These are phyloP conservation scores for Nyssa sinensis DNA, from an alignment of 148 eudicot species.

Conservation along the genomic window DNA sequence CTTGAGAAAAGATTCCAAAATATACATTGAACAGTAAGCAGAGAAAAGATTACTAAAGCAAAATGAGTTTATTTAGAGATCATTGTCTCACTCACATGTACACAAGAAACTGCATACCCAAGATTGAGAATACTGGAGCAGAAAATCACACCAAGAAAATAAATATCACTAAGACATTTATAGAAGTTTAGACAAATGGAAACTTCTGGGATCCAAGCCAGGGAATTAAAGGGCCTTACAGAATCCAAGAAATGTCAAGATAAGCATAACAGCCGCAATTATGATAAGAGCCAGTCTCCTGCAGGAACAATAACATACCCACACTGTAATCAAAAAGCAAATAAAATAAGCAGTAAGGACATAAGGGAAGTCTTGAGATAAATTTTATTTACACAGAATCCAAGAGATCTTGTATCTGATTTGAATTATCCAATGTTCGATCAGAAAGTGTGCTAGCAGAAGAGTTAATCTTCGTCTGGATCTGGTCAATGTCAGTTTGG, in stretches of 20 bases:
- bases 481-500: constrained; percentile 66
- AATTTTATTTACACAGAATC: constrained; percentile 70
- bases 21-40: background rate
- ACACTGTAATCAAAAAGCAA: background rate
- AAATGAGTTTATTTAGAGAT: constrained; percentile 10
- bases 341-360: background rate
- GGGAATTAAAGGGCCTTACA: constrained; percentile 43
- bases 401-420: constrained; percentile 52
- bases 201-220: background rate
- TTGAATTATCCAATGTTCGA: constrained; percentile 52
- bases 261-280: constrained; percentile 81
- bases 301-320: constrained; percentile 23
- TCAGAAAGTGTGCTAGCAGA: constrained; percentile 51
- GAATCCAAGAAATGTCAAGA: constrained; percentile 74
- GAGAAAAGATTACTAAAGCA: too few relatives aligned
- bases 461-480: constrained; percentile 60
- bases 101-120: constrained; percentile 79
- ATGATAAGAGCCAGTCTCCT: constrained; percentile 81
- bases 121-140: constrained; percentile 71
- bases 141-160: constrained; percentile 7
- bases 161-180: background rate
- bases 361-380: background rate
- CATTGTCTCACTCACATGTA: constrained; percentile 61
- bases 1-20: background rate
- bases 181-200: background rate